Evolutionary conservation across 768 basidiomycete species (phyloP).

Genomic region (Macrolepiota dolichaula): DNA sequence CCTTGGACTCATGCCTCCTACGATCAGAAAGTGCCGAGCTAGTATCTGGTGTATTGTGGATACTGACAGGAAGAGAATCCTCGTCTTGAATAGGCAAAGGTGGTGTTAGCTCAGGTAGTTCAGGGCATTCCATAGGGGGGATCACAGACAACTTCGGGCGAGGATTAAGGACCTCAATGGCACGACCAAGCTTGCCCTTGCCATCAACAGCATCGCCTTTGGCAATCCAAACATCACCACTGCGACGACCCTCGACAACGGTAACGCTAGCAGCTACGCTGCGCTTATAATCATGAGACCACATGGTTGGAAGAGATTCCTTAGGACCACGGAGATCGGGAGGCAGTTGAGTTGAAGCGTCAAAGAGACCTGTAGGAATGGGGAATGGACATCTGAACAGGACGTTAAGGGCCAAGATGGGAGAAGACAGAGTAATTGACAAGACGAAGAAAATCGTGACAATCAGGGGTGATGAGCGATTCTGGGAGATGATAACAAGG

Average conservation of each 20-base stretch:
- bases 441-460: slow-evolving; percentile 53
- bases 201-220: slow-evolving; percentile 73
- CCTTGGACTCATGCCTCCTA: slow-evolving; percentile 48
- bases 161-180: slow-evolving; percentile 59
- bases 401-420: slow-evolving; percentile 60
- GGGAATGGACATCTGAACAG: slow-evolving; percentile 60
- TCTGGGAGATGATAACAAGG: slow-evolving; percentile 41
- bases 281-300: slow-evolving; percentile 58
- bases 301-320: slow-evolving; percentile 38
- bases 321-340: slow-evolving; percentile 32
- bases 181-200: slow-evolving; percentile 57
- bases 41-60: slow-evolving; percentile 50
- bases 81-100: slow-evolving; percentile 61
- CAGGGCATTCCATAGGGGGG: slow-evolving; percentile 47
- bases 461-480: slow-evolving; percentile 30
- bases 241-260: slow-evolving; percentile 67
- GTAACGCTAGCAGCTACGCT: slow-evolving; percentile 62
- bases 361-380: slow-evolving; percentile 65
- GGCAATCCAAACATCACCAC: slow-evolving; percentile 71
- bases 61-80: slow-evolving; percentile 38
- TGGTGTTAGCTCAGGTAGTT: slow-evolving; percentile 45
- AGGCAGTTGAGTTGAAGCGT: slow-evolving; percentile 40
- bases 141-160: slow-evolving; percentile 68
- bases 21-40: slow-evolving; percentile 53
- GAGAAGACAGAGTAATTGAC: slow-evolving; percentile 66